These are phyloP conservation scores for Aspergillus ostianus DNA, from an alignment of 495 filamentous ascomycete species.

Conservation along the genomic window DNA sequence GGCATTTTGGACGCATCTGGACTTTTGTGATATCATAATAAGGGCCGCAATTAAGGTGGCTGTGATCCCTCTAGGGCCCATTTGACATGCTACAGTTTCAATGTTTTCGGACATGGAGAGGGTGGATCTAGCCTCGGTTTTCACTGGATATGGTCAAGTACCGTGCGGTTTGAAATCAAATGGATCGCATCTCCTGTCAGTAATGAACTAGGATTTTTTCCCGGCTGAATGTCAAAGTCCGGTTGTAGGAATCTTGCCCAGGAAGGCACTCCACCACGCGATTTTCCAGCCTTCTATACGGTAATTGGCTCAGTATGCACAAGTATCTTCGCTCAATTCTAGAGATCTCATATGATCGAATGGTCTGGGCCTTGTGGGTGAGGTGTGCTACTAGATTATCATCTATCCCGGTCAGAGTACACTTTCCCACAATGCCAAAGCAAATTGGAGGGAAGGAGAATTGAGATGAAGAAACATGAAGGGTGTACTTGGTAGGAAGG, in stretches of 20 bases:
- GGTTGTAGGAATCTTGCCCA: too few species aligned
- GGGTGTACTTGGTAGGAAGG: too few species aligned
- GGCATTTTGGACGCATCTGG: not conserved
- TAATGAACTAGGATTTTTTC: not conserved
- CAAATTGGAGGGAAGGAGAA: too few species aligned
- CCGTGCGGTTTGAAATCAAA: not conserved
- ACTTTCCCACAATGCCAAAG: too few species aligned
- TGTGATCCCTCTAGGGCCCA: not conserved
- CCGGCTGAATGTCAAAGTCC: not conserved
- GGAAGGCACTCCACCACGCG: too few species aligned
- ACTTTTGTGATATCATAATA: not conserved
- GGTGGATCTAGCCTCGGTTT: not conserved
- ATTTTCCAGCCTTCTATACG: not conserved
- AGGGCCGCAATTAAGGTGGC: not conserved
- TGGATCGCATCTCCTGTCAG: not conserved
- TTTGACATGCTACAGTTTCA: not conserved
- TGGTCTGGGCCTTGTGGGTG: too few species aligned
- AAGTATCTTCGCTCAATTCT: not conserved
- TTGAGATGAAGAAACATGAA: too few species aligned
- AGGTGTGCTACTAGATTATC: too few species aligned
- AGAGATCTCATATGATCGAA: too few species aligned
- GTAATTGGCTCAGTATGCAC: not conserved
- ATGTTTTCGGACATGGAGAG: not conserved
- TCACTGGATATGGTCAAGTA: not conserved
- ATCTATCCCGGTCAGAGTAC: too few species aligned